Base-by-base conservation (phyloP, 345 rosid genomes). In the Camelina sativa region DNA sequence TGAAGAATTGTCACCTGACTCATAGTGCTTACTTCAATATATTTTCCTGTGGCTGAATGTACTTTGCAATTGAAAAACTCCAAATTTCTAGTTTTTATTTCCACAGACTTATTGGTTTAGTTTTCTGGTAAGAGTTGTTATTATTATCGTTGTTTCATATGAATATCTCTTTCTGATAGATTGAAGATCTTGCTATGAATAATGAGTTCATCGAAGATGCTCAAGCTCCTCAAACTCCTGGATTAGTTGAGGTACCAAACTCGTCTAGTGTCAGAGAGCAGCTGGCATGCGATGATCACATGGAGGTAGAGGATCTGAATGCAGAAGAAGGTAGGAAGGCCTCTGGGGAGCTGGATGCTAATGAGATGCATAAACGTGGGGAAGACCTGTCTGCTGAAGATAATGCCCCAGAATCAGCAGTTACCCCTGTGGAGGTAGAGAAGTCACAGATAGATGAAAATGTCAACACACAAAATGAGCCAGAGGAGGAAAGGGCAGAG, bases 211-310 rank as follows among this genome's bases (percentile, higher is more conserved):
- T 59, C 5, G 98, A 87, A 75, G 86, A 85, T 80, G 95, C 96
- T 13, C 89, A 92, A 80, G 99, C 97, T 79, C 96, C 96, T 57
- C 82, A 87, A 62, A 92, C 99, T 71, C 98, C 99, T 75, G 96
- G 93, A 72, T 79, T 92, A 77, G 84, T 85, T 64, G 87, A 88
- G 82, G 96, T 84, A 82, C 86, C 91, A 72, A 86, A 91, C 73
- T 66, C 80, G 75, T 84, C 89, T 48, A 83, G 78, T 80, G 85
- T 81, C 74, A 84, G 94, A 80, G 88, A 89, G 72, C 84, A 83
- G 47, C 82, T 85, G 73, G 85, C 80, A 44, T 81, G 80, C 50
- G 93, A 85, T 81, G 96, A 88, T 80, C 93, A 85, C 65, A 30
- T 84, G 80, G 96, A 88, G 66, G 77, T 79, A 69, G 98, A 86